These are phyloP conservation scores for Vanrija humicola DNA, from an alignment of 1,284 basidiomycete genomes.

Conservation along the genomic window DNA sequence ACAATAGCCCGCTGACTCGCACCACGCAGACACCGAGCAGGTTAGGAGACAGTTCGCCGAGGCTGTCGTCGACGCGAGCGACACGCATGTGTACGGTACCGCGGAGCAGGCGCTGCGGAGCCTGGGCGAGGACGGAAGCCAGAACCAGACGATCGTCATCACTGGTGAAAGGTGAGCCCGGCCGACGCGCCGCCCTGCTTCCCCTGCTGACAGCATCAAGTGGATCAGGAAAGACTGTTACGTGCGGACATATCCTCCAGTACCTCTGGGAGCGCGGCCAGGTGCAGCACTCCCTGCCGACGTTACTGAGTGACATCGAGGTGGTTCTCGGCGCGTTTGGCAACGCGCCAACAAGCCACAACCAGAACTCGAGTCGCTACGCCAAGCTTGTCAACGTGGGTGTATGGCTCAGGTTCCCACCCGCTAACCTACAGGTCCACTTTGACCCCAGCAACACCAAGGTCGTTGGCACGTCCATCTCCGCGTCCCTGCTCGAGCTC, in stretches of 20 bases:
- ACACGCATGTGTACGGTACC: constrained; percentile 13
- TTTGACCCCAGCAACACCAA: constrained; percentile 4
- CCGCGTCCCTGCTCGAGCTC: constrained; percentile 17
- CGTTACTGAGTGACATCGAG: background rate
- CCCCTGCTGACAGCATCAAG: background rate
- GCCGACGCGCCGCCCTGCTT: too few species aligned
- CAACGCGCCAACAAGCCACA: constrained; percentile 18
- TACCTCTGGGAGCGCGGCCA: constrained; percentile 14
- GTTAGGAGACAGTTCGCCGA: too few species aligned
- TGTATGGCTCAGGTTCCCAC: background rate
- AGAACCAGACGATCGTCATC: constrained; percentile 18
- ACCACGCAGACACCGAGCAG: constrained; percentile 9
- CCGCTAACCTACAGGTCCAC: constrained; percentile 11
- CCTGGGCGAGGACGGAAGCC: background rate
- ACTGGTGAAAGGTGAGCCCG: constrained; percentile 16
- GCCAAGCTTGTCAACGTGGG: constrained; percentile 20
- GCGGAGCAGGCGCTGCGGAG: constrained; percentile 12
- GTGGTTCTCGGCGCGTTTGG: constrained; percentile 18
- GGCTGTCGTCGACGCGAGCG: too few species aligned
- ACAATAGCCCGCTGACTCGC: constrained; percentile 8
- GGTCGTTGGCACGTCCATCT: constrained; percentile 14
- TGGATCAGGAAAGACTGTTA: constrained; percentile 19
- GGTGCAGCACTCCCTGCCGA: background rate
- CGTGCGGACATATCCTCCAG: constrained; percentile 17
- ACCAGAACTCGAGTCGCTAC: constrained; percentile 19